A percentile compares a stretch with the other conserved stretches of the same genome.
Evolutionary conservation across 139 green algal species (phyloP).

Genomic region (Picochlorum sp.): DNA sequence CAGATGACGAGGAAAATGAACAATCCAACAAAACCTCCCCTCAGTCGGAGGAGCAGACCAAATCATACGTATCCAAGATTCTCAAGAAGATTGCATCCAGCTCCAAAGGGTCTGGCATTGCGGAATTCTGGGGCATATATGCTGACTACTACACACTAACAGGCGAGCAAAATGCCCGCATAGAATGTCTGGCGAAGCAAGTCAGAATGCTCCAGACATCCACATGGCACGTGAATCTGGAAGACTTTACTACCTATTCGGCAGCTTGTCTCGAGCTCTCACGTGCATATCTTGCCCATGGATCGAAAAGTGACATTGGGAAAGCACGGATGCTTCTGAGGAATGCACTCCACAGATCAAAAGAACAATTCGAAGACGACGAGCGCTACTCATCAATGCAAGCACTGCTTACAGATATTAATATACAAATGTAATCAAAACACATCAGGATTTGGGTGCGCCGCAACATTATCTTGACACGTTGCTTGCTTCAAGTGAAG

Average conservation of each 20-base stretch:
- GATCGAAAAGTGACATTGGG: slow-evolving; percentile 37
- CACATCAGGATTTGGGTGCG: slow-evolving; percentile 40
- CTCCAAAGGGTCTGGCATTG: slow-evolving; percentile 12
- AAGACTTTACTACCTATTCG: slow-evolving; percentile 41
- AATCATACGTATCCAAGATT: neutral
- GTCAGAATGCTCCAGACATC: slow-evolving; percentile 45
- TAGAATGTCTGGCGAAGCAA: slow-evolving; percentile 56
- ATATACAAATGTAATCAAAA: too few relatives aligned
- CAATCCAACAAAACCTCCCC: neutral
- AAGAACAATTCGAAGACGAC: slow-evolving; percentile 37
- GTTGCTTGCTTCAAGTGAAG: slow-evolving; percentile 66
- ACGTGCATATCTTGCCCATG: slow-evolving; percentile 21
- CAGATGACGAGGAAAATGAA: neutral
- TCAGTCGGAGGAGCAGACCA: too few relatives aligned
- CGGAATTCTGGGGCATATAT: slow-evolving; percentile 25
- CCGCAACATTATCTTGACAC: slow-evolving; percentile 6
- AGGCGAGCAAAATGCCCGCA: slow-evolving; percentile 34
- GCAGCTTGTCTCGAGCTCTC: slow-evolving; percentile 38
- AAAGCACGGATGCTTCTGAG: slow-evolving; percentile 64
- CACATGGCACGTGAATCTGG: slow-evolving; percentile 37
- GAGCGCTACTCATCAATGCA: slow-evolving; percentile 1
- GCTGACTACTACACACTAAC: slow-evolving; percentile 34
- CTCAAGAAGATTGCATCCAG: slow-evolving; percentile 21
- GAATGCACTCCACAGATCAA: slow-evolving; percentile 51
- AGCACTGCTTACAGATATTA: neutral